phyloP scores from a whole-genome alignment of 2,329 filamentous ascomycete species.

The Botrytis fragariae region DNA sequence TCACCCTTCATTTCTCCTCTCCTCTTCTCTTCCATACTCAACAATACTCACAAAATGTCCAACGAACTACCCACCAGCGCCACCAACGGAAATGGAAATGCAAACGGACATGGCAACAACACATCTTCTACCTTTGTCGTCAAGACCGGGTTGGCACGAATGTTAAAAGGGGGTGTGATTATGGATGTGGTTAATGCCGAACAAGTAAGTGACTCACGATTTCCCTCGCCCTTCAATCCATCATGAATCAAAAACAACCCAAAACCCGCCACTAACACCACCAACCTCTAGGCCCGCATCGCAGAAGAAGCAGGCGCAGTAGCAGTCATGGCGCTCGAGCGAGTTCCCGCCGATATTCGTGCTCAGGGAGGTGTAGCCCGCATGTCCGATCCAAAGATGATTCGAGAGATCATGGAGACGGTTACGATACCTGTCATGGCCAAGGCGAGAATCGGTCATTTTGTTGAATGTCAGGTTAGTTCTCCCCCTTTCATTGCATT shows the following conservation, averaged over 20 bases:
- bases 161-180: conserved; percentile 98
- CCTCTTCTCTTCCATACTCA: conserved; percentile 25
- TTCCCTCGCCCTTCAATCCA: not conserved
- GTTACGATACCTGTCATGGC: conserved; percentile 99
- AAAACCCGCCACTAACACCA: not conserved
- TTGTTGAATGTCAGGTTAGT: conserved; percentile 85
- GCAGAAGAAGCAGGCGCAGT: conserved; percentile 94
- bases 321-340: conserved; percentile 98
- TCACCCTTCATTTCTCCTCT: not conserved
- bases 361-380: conserved; percentile 88
- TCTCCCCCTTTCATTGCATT: not conserved
- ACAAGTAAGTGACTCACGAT: conserved; percentile 51
- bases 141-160: conserved; percentile 93
- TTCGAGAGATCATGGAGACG: conserved; percentile 89
- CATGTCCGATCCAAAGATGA: conserved; percentile 94
- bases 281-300: conserved; percentile 69
- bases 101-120: conserved; percentile 30
- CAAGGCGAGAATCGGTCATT: conserved; percentile 95
- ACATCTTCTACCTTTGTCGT: conserved; percentile 64
- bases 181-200: conserved; percentile 97
- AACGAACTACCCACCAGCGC: conserved; percentile 45
- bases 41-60: conserved; percentile 34
- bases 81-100: conserved; percentile 30
- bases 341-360: conserved; percentile 94
- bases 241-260: too few relatives aligned